These are phyloP conservation scores for Triticum monococcum DNA, from an alignment of 176 grass and related monocot genomes.

Conservation along the genomic window DNA sequence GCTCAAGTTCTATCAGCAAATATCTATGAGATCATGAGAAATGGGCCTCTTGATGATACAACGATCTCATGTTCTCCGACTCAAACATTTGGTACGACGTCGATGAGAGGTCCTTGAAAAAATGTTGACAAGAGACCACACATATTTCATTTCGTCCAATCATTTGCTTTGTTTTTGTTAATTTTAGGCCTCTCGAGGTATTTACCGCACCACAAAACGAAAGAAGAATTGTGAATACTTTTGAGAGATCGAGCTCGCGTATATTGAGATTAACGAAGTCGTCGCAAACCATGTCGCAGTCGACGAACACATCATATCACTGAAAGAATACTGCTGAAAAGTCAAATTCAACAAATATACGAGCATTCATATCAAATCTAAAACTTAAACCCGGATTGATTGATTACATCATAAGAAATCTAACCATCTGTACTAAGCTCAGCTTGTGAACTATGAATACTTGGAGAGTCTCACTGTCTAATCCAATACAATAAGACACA, in stretches of 20 bases:
- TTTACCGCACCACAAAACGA: neutral
- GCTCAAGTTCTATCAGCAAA: neutral
- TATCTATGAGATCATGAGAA: neutral
- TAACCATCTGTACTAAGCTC: too few relatives aligned
- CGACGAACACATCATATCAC: too few relatives aligned
- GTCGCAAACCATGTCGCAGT: too few relatives aligned
- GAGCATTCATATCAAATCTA: too few relatives aligned
- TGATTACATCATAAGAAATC: too few relatives aligned
- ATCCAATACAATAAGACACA: neutral
- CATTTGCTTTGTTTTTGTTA: neutral
- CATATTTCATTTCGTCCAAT: neutral
- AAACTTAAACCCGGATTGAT: too few relatives aligned
- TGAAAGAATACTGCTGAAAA: too few relatives aligned
- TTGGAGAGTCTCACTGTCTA: neutral
- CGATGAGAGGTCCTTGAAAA: neutral
- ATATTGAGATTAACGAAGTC: too few relatives aligned
- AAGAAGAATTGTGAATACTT: too few relatives aligned
- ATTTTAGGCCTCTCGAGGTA: neutral
- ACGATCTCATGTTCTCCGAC: neutral
- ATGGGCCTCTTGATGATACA: neutral
- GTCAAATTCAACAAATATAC: too few relatives aligned
- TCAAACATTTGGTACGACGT: neutral
- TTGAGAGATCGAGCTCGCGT: too few relatives aligned
- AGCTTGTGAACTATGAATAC: neutral
- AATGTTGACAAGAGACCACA: neutral